Evolutionary conservation across 306 rosid species (phyloP), one percentile per base, ranked within the genome.

Genomic region (Medicago arabica): DNA sequence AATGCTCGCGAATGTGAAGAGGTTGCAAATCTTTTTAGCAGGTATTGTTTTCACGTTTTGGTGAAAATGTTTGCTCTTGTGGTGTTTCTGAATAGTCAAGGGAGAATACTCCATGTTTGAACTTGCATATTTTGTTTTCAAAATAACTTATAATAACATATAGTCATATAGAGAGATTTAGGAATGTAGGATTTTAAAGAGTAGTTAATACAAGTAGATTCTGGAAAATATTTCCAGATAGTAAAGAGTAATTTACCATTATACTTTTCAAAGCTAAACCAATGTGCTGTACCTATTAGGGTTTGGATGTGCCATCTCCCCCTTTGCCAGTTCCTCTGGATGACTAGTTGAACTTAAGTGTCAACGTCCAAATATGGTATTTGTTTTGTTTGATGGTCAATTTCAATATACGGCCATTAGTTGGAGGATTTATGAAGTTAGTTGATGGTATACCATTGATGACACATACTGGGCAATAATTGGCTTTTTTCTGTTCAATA

Each of bases 11-110:
- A 87, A 71, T 87, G 91, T 67, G 87, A 87, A 83, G 91, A 87
- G 79, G 88, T 85, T 76, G 91, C 88, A 21, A 85, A 80, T 87
- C 91, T 87, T 64, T 85, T 87, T 71, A 85, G 72, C 91, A 87
- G 91, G 91, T 87, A 87, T 46, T 55, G 39, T 71, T 69, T 34
- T 67, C 15, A 14, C 16, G 28, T 66, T 72, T 72, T 55, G 38
- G 69, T 21, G 43, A 50, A 43, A 4, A 0, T 4, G 14, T 76
- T 28, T 8, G 34, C 23, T 40, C 16, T 41, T 46, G 41, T n/a
- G 36, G 44, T 54, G 23, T 71, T 63, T 71, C 66, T 71, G 59
- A 50, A 12, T 40, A 62, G 18, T 53, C 34, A 23, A 39, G 38
- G 46, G 65, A 62, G 77, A 43, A 9, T 47, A 44, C 18, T 34